Evolutionary conservation across 352 stramenopile species (phyloP), one percentile per base, ranked within the genome.

Genomic region (Phytophthora multivora): DNA sequence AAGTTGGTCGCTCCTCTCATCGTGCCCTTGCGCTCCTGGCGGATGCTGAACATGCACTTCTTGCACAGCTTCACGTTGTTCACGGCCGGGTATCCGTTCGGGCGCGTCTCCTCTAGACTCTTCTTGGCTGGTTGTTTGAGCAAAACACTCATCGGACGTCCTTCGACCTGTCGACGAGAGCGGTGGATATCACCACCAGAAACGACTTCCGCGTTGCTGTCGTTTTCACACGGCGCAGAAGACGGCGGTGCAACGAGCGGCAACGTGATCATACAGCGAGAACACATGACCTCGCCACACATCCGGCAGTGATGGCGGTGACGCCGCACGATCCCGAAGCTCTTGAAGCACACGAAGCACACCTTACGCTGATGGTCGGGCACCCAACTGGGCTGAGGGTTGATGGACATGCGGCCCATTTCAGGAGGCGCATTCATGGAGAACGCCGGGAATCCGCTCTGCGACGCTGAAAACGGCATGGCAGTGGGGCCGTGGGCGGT

Each of bases 221-320:
- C 51, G 13, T 63, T 36, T 19, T 40, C 63, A 46, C 52, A 36
- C 15, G 49, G 45, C 52, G 71, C 55, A 25, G 71, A 75, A 55
- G 39, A 59, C 4, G 67, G 60, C 12, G 77, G 77, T 0, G 77
- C 64, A n/a, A 88, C 71, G 15, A 92, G 65, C 35, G 80, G 79
- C 57, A 92, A 63, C n/a, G 71, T 74, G 59, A 86, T 75, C 73
- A 89, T 83, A 45, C 83, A 91, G 15, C 71, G 71, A 15, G 73
- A 79, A 49, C 82, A 91, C 62, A 91, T 86, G 47, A 90, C 82
- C 51, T 91, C 80, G 13, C 82, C 84, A 18, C 84, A 93, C 80
- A 90, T 88, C 15, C 84, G 84, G 42, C 84, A 91, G 59, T 90
- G 80, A 51, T 93, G 84, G 2, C 84, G 82, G 19, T 86, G 79